phyloP scores from a whole-genome alignment of 1,284 basidiomycete genomes.

The Irpex sp. region DNA sequence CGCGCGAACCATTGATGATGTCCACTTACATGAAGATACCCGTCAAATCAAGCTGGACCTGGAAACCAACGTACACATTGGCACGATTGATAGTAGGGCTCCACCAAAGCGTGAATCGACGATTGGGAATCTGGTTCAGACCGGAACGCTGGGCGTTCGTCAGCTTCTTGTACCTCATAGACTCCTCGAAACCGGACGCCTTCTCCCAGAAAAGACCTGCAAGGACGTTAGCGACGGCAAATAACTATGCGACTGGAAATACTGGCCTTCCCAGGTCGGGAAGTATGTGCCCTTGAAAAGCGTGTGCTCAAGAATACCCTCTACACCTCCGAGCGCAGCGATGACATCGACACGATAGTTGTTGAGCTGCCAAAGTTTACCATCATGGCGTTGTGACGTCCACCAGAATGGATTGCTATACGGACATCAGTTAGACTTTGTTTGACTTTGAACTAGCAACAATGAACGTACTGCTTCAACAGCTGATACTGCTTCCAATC shows the following conservation, averaged over 20 bases:
- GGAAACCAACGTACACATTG: conserved; percentile 99
- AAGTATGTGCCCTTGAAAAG: conserved; percentile 97
- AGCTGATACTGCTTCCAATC: conserved; percentile 99
- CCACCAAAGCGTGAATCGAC: conserved; percentile 99
- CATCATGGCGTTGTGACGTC: conserved; percentile 97
- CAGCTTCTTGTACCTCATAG: conserved; percentile 95
- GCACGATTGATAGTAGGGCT: conserved; percentile 97
- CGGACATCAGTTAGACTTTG: conserved; percentile 1
- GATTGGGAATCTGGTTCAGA: conserved; percentile 98
- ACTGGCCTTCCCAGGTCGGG: conserved; percentile 80
- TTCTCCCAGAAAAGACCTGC: conserved; percentile 93
- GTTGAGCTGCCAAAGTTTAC: conserved; percentile 97
- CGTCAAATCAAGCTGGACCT: conserved; percentile 96
- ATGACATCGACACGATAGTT: conserved; percentile 99
- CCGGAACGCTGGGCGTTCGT: conserved; percentile 95
- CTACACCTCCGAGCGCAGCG: conserved; percentile 96
- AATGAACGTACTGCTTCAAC: conserved; percentile 67
- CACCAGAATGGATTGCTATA: conserved; percentile 93
- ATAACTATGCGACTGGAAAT: background rate
- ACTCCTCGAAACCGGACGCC: conserved; percentile 91
- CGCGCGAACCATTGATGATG: background rate
- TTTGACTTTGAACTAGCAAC: background rate
- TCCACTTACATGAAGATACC: conserved; percentile 80
- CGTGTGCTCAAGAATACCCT: conserved; percentile 96
- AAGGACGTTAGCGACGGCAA: conserved; percentile 6